A percentile compares a stretch with the other conserved stretches of the same genome.
These are phyloP conservation scores for Physcomitrellopsis africana DNA, from an alignment of 225 moss, liverwort and hornwort genomes.

Conservation along the genomic window DNA sequence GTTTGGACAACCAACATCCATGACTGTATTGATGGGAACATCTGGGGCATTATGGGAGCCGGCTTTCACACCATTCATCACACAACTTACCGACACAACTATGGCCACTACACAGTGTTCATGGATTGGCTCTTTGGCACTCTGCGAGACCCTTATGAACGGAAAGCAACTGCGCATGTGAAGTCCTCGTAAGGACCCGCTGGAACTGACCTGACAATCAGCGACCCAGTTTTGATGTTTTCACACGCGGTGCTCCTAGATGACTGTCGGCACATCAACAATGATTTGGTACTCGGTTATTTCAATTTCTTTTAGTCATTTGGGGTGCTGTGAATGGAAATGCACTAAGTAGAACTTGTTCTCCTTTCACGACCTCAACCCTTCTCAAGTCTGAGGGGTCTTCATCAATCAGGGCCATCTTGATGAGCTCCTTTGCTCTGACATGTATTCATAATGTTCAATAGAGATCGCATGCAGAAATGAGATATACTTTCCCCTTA, in stretches of 20 bases:
- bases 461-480: slow-evolving; percentile 19
- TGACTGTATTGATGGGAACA: slow-evolving; percentile 90
- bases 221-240: background rate
- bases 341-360: slow-evolving; percentile 10
- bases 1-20: slow-evolving; percentile 98
- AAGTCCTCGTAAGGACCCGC: slow-evolving; percentile 49
- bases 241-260: background rate
- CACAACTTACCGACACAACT: slow-evolving; percentile 94
- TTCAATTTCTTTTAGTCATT: background rate
- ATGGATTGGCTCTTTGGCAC: slow-evolving; percentile 99
- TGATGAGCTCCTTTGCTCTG: slow-evolving; percentile 40
- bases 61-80: slow-evolving; percentile 98
- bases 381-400: slow-evolving; percentile 9
- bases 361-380: slow-evolving; percentile 2
- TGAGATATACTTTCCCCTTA: background rate
- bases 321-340: slow-evolving; percentile 27
- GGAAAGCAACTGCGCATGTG: slow-evolving; percentile 39
- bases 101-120: slow-evolving; percentile 86
- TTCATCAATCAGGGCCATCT: slow-evolving; percentile 21
- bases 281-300: too few relatives aligned
- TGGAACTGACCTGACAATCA: background rate
- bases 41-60: slow-evolving; percentile 97
- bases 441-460: slow-evolving; percentile 41
- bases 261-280: too few relatives aligned
- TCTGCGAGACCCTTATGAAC: slow-evolving; percentile 70